Percentiles rank a stretch among this genome's conserved stretches.
These are phyloP conservation scores for Melastoma malabathricum DNA, from an alignment of 345 rosid species.

Conservation along the genomic window DNA sequence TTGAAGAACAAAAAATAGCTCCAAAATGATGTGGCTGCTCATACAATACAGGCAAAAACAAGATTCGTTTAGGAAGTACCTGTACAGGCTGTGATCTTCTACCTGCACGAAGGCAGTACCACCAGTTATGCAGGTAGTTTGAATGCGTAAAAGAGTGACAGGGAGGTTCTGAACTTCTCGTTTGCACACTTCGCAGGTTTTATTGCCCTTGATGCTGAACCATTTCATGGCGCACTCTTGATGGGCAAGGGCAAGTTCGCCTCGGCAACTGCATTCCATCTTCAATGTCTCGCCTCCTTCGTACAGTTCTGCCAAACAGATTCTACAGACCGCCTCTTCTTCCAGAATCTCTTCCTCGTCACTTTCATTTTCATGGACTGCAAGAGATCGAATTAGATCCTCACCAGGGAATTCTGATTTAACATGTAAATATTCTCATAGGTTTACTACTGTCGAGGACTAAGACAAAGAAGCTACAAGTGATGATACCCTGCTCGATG, in stretches of 20 bases:
- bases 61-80: conserved; percentile 18
- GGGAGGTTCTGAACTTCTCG: conserved; percentile 84
- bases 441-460: no score
- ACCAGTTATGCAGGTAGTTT: conserved; percentile 27
- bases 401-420: no score
- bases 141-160: conserved; percentile 81
- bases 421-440: no score
- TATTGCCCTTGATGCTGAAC: conserved; percentile 92
- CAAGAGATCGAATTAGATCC: no score
- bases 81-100: conserved; percentile 23
- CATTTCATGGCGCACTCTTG: conserved; percentile 89
- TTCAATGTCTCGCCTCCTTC: conserved; percentile 93
- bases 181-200: conserved; percentile 88
- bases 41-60: no score
- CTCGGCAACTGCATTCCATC: conserved; percentile 99
- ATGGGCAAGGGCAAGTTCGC: conserved; percentile 96
- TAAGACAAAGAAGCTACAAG: no score
- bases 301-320: conserved; percentile 66
- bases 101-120: conserved; percentile 13
- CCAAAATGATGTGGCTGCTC: no score
- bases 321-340: conserved; percentile 94
- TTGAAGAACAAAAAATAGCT: no score
- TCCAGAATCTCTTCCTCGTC: conserved; percentile 88
- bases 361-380: conserved; percentile 28
- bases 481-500: no score